Percentiles rank a stretch among this genome's conserved stretches.
Evolutionary conservation across 495 filamentous ascomycete genomes (phyloP).

Genomic region (Podospora anserina): DNA sequence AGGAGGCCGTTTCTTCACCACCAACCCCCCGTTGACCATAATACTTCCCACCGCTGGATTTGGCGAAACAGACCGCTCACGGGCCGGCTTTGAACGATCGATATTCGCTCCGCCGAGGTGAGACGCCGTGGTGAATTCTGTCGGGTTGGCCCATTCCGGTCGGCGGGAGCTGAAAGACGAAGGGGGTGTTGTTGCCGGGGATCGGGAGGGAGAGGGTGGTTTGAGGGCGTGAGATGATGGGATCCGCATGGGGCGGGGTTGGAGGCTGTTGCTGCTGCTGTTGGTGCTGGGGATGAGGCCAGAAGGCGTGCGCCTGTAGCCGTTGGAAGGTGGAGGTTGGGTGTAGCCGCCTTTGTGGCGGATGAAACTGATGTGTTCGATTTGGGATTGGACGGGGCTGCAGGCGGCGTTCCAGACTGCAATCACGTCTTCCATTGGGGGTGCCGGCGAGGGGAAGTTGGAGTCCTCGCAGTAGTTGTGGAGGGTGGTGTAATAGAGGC

Average conservation of each 20-base stretch:
- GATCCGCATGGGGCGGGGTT: slow-evolving; percentile 39
- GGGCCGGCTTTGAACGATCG: slow-evolving; percentile 21
- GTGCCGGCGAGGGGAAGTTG: slow-evolving; percentile 69
- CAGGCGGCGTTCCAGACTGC: slow-evolving; percentile 65
- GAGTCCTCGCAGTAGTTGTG: slow-evolving; percentile 72
- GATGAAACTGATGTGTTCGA: slow-evolving; percentile 71
- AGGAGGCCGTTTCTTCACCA: slow-evolving; percentile 43
- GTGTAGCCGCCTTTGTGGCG: slow-evolving; percentile 16
- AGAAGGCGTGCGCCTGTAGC: slow-evolving; percentile 33
- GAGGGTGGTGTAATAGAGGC: slow-evolving; percentile 77
- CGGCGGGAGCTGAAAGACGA: slow-evolving; percentile 25
- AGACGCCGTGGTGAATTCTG: slow-evolving; percentile 48
- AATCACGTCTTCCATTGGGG: slow-evolving; percentile 69
- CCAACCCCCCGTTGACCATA: slow-evolving; percentile 23
- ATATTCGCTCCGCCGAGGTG: slow-evolving; percentile 32
- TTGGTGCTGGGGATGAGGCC: slow-evolving; percentile 33
- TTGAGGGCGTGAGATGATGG: slow-evolving; percentile 33
- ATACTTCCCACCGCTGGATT: not conserved
- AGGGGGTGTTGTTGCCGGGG: not conserved
- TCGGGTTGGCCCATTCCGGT: slow-evolving; percentile 32
- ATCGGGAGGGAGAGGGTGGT: not conserved
- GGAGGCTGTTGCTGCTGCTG: slow-evolving; percentile 21
- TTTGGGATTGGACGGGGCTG: slow-evolving; percentile 60
- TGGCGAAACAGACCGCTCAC: not conserved
- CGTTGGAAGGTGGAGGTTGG: slow-evolving; percentile 21